These are phyloP conservation scores for Aureobasidium melanogenum DNA, from an alignment of 2,329 filamentous ascomycete genomes.

Conservation along the genomic window DNA sequence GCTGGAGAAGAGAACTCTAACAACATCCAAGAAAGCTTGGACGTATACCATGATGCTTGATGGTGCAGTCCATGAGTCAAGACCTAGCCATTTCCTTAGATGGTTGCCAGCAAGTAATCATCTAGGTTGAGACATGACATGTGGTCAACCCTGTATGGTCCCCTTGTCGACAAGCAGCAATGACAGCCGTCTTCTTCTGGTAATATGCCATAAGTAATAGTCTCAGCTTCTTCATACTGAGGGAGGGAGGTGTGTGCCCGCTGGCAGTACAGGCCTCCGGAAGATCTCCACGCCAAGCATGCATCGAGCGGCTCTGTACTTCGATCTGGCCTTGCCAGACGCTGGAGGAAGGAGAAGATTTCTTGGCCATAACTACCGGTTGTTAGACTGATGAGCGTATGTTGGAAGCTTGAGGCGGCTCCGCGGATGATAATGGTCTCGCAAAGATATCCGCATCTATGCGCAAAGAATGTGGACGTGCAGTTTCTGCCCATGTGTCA, in stretches of 20 bases:
- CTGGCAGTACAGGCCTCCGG: background rate
- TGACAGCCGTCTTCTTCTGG: background rate
- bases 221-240: background rate
- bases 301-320: background rate
- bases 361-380: background rate
- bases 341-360: background rate
- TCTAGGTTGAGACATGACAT: background rate
- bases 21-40: background rate
- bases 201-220: background rate
- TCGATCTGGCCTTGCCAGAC: background rate
- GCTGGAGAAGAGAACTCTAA: background rate
- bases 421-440: background rate
- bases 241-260: too few relatives aligned
- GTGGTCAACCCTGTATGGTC: background rate
- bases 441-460: background rate
- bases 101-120: background rate
- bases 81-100: background rate
- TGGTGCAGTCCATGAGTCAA: background rate
- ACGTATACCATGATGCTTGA: background rate
- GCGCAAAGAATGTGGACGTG: background rate
- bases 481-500: background rate
- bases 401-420: background rate
- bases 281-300: background rate
- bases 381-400: background rate
- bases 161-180: background rate